Base-by-base conservation (phyloP, 2,329 filamentous ascomycete species). In the Amesomyces nigricolor region DNA sequence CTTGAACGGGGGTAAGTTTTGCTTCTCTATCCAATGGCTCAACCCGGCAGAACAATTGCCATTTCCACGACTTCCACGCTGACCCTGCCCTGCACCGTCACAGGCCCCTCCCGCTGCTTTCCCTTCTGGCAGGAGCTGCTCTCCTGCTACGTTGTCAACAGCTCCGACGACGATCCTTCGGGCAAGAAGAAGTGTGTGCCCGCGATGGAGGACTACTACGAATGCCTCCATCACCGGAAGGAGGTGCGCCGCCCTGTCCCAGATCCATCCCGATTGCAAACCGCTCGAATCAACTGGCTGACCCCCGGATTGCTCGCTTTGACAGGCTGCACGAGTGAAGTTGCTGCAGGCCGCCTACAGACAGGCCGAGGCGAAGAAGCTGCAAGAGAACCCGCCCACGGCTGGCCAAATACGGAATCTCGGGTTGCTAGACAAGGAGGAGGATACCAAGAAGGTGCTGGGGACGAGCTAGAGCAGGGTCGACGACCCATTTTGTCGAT, bases 91-190 rank as follows among this genome's bases (percentile, higher is more conserved):
- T 13, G 32, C 45, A 40, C 52, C 47, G 22, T 26, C 57, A 5
- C 65, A 85, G 81, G 81, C 67, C 79, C 81, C 60, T 77, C 77
- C 65, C 89, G 92, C 74, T 99, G 94, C 85, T 97, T 96, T 79
- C 89, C 91, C 70, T 99, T 96, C 83, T 99, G 94, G 94, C 94
- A 99, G 77, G 94, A 99, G 76, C 85, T 97, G 63, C 88, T 99
- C 71, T 91, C 91, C 67, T 99, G 94, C 83, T 99, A 99, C 73
- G 91, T 96, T 59, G 86, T 96, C 70, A 97, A 97, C 78, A 90
- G 90, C 54, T 82, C 80, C 62, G 78, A 87, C 62, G 88, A 92
- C 54, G 87, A 91, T 68, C 79, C 83, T 64, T 82, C 84, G 14
- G 89, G 89, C 64, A 94, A 91, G 78, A 87, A 85, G 73, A 95